phyloP scores from a whole-genome alignment of 192 early-diverging fungal species.

The Martensiomyces pterosporus region DNA sequence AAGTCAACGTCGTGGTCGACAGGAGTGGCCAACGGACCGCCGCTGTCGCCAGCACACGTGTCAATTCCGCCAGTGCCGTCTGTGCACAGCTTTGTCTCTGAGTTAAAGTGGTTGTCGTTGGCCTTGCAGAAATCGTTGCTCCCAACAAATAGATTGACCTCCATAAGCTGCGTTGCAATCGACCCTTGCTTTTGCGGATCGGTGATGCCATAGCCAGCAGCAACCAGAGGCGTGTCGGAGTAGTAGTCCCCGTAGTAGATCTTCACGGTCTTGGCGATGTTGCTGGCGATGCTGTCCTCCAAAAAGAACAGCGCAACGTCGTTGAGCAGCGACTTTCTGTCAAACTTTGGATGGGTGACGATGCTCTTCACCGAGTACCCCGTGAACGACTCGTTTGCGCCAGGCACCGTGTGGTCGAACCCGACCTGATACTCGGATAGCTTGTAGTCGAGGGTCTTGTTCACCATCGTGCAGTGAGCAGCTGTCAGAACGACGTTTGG shows the following conservation, averaged over 20 bases:
- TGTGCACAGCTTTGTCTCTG: conserved; percentile 33
- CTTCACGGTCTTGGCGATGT: conserved; percentile 15
- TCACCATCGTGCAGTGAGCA: conserved; percentile 33
- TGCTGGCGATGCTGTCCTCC: conserved; percentile 8
- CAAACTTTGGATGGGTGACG: conserved; percentile 25
- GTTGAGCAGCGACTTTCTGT: conserved; percentile 12
- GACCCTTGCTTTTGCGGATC: conserved; percentile 8
- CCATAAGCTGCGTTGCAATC: conserved; percentile 24
- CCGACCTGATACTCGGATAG: conserved; percentile 21
- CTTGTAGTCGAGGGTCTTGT: not conserved
- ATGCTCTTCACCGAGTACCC: conserved; percentile 22
- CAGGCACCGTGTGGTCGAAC: conserved; percentile 19
- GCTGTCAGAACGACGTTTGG: conserved; percentile 48
- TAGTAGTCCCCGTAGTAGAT: conserved; percentile 21
- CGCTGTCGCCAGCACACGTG: conserved; percentile 47
- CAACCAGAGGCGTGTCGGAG: conserved; percentile 15
- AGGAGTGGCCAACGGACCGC: conserved; percentile 43
- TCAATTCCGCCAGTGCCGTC: conserved; percentile 32
- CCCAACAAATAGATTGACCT: conserved; percentile 25
- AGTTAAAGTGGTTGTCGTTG: conserved; percentile 8
- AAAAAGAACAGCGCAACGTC: conserved; percentile 44
- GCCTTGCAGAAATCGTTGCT: conserved; percentile 7
- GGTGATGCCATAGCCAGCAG: conserved; percentile 42
- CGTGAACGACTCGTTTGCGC: conserved; percentile 8
- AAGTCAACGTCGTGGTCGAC: not conserved